Conservation (phyloP, 192 early-diverging fungal genomes). For the Coemansia sp. region DNA sequence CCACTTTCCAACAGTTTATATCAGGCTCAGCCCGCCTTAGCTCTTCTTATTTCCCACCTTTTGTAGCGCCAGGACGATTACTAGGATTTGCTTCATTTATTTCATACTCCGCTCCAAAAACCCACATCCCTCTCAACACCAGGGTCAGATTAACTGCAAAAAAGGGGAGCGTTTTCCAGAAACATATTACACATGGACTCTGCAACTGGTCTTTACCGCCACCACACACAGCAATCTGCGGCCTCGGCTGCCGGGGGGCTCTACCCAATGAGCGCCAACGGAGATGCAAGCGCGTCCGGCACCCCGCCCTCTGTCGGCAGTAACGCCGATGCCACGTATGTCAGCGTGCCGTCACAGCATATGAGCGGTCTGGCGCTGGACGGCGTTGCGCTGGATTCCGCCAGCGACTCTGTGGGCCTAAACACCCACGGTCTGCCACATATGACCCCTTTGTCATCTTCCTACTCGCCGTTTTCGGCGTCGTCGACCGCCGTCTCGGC, state of each 20-base stretch:
- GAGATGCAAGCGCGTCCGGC: constrained; percentile 1
- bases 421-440: constrained; percentile 9
- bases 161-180: not conserved
- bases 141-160: too few relatives aligned
- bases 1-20: constrained; percentile 4
- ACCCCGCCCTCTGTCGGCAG: not conserved
- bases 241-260: constrained; percentile 14
- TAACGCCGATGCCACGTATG: not conserved
- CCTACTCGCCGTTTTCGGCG: constrained; percentile 33
- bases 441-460: constrained; percentile 11
- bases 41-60: too few relatives aligned
- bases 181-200: constrained; percentile 20
- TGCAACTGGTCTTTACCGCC: constrained; percentile 29
- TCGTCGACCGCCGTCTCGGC: constrained; percentile 6
- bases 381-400: constrained; percentile 1
- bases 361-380: constrained; percentile 10
- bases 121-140: too few relatives aligned
- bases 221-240: constrained; percentile 6
- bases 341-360: constrained; percentile 1
- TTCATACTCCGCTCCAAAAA: too few relatives aligned
- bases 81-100: too few relatives aligned
- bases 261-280: constrained; percentile 25
- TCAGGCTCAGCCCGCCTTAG: too few relatives aligned
- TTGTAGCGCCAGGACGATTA: too few relatives aligned
- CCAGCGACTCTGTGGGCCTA: constrained; percentile 2